These are phyloP conservation scores for Solanum habrochaites DNA, from an alignment of 257 asterid genomes.

Conservation along the genomic window DNA sequence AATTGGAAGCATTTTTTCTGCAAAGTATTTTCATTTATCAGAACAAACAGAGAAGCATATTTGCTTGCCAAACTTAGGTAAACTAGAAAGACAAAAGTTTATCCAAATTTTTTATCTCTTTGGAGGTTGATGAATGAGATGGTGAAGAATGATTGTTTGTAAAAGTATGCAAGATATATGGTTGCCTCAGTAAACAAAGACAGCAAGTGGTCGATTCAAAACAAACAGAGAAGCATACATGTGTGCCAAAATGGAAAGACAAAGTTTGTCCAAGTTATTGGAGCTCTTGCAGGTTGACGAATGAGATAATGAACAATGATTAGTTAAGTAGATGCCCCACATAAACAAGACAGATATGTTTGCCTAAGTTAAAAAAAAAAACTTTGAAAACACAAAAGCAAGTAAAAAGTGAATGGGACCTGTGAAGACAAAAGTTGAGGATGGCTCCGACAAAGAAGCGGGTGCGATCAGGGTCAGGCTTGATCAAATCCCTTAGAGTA, in stretches of 20 bases:
- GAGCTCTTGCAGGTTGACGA: no score
- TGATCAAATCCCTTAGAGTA: slow-evolving; percentile 56
- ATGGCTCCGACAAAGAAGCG: slow-evolving; percentile 62
- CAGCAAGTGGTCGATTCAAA: not conserved
- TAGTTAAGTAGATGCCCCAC: no score
- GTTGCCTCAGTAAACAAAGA: not conserved
- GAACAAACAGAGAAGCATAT: not conserved
- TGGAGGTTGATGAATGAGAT: not conserved
- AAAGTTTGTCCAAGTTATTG: no score
- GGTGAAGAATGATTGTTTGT: not conserved
- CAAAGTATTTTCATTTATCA: not conserved
- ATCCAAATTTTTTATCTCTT: not conserved
- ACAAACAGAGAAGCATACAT: not conserved
- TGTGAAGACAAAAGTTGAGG: slow-evolving; percentile 64
- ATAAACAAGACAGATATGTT: not conserved
- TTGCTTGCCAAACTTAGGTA: not conserved
- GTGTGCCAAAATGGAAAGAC: no score
- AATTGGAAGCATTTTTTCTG: not conserved
- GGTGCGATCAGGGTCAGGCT: slow-evolving; percentile 69
- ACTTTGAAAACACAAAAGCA: not conserved
- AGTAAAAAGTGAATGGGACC: not conserved
- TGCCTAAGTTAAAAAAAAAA: not conserved
- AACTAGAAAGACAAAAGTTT: not conserved
- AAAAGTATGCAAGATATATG: not conserved
- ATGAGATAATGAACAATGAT: no score